Evolutionary conservation across 495 filamentous ascomycete genomes (phyloP), one percentile per base, ranked within the genome.

Genomic region (Aspergillus sclerotiicarbonarius): DNA sequence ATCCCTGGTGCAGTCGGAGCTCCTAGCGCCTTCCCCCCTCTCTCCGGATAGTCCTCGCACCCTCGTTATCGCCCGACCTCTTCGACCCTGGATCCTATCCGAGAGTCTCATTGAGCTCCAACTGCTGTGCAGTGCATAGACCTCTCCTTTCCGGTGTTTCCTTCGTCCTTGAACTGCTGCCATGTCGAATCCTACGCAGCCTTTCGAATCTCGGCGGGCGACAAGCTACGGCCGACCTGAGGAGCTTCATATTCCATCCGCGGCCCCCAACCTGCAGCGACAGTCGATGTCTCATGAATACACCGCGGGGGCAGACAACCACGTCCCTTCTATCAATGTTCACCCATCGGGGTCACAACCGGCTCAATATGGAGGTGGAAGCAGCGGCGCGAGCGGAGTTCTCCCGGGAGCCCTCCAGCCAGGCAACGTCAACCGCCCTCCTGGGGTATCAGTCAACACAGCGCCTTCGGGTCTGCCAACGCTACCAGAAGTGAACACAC

Each of bases 381-480:
- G 47, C 52, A 61, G 56, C 62, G 71, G 75, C 52, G 68, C 66
- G 43, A 69, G 77, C 13, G 68, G 62, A 45, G 54, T 73, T 51
- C 78, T 92, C 13, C 90, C 90, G 29, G 88, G 88, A 58, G 81
- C 86, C 37, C 78, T 93, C 44, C 88, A 92, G 68, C 86, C 90
- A 54, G 85, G 83, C 45, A 75, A 76, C 63, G 64, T 80, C 41
- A 77, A 78, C 61, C 80, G 91, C 50, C 87, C 89, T n/a, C 72
- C 76, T 25, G 77, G 84, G 20, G 76, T 90, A 51, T 82, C 89
- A 20, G 76, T 84, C 60, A 91, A 90, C 71, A 88, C 89, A 6
- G 87, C 89, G 8, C 85, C 84, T 6, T 79, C 87, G 13, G 80
- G 79, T 10, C 66, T 92, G 48, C 88, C 92, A 41, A 88, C 87